Evolutionary conservation across 2,329 filamentous ascomycete genomes (phyloP), one percentile per base, ranked within the genome.

Genomic region (Thelonectria olida): DNA sequence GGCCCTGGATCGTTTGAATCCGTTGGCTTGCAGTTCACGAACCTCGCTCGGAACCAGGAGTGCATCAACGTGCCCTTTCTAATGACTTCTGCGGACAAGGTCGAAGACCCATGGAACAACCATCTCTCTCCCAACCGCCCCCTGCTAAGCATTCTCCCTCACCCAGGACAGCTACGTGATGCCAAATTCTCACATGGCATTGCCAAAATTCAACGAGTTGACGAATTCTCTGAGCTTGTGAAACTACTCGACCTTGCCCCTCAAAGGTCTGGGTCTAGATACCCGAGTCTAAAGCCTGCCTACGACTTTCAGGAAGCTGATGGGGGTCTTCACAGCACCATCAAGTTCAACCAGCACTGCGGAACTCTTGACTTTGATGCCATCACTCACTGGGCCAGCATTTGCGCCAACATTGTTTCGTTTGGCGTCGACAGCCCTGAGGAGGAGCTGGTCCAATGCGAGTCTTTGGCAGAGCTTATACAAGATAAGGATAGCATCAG

Each of bases 51-150:
- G 4, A 38, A 49, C 6, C 13, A 58, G 1, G 7, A 28, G 13
- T 36, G 42, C 8, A n/a, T 66, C 23, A 20, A 64, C 22, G 8
- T 68, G 9, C 34, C 42, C 8, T 9, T 39, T 13, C 47, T 66
- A 42, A 34, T 67, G 34, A 20, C 44, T 3, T 58, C 47, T 12
- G 31, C 38, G 5, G 15, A 59, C 25, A 45, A 47, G 7, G 10
- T 64, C 15, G 45, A 62, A 12, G 67, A 67, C 19, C 67, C 65
- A 7, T 69, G 67, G 67, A 57, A 61, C 13, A 52, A 69, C 22
- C 58, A 51, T 7, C 48, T 69, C 13, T 66, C 63, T 2, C 44
- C 54, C 13, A 42, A 39, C 7, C 58, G 67, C n/a, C 56, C 19
- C 10, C 61, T 49, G 3, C 27, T 68, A 22, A 39, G 49, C 10